Base-by-base conservation (phyloP, 768 basidiomycete genomes). In the Dictyophora rubrovolvata region DNA sequence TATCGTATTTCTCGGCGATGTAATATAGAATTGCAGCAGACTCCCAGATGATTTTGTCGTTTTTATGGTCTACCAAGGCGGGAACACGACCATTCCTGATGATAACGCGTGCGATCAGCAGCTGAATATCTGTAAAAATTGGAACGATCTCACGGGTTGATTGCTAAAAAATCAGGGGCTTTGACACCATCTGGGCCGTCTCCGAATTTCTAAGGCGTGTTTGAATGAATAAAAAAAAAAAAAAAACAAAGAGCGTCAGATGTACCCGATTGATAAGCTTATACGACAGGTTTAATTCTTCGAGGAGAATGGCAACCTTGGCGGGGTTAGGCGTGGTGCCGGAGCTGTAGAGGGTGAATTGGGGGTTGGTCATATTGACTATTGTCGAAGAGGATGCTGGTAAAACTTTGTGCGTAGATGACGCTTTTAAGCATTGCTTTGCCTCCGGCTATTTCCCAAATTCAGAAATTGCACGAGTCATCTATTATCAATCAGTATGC, bases 61-160 rank as follows among this genome's bases (percentile, higher is more conserved):
- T 54, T 62, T 82, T 79, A 56, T 76, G 78, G 67, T 90, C 86
- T 46, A 82, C 73, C 37, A 90, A 70, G 22, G 77, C 76, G 5
- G 88, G 87, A 56, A 90, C 89, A 51, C 86, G 74, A 0, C 77
- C 76, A 62, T 86, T 87, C 18, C 53, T 54, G 14, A 14, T 4
- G 21, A 51, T n/a, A 48, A 48, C 2, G n/a, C 21, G n/a, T n/a
- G 9, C 50, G 11, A 20, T 22, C 22, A 51, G 18, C 14, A 51
- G 14, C 28, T 28, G 20, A 2, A 16, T 3, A 51, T 14, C 22
- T 34, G 18, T 4, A 51, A 6, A 4, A 51, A 51, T 22, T 4
- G 3, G 28, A 7, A 5, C 4, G 10, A 14, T 1, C 53, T 54
- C 18, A 54, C 53, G 53, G 53, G 34, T 54, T 54, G 6, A 54